Evolutionary conservation across 352 stramenopile genomes (phyloP).

Genomic region (Elongisporangium undulatum): DNA sequence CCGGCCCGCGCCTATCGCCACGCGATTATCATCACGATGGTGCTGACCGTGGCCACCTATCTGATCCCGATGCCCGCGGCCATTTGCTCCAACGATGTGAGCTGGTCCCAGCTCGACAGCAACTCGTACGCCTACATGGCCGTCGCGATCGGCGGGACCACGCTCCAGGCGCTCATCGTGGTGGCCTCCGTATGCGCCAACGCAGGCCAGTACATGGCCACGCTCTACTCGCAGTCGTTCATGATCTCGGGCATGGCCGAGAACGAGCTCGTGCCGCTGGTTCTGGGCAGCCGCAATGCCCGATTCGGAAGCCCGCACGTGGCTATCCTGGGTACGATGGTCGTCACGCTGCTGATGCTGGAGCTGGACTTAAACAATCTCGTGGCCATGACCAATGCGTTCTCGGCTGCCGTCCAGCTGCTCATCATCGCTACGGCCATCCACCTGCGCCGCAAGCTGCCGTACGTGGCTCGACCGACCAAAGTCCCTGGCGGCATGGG

Average conservation of each 20-base stretch:
- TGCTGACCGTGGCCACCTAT: not conserved
- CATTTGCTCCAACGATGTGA: slow-evolving; percentile 13
- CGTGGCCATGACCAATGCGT: slow-evolving; percentile 79
- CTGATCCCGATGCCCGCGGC: slow-evolving; percentile 4
- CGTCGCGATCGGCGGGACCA: slow-evolving; percentile 64
- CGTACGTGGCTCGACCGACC: slow-evolving; percentile 32
- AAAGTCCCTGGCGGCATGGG: slow-evolving; percentile 12
- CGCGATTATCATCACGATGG: slow-evolving; percentile 2
- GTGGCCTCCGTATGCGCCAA: slow-evolving; percentile 69
- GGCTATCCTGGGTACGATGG: slow-evolving; percentile 11
- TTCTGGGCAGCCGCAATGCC: slow-evolving; percentile 49
- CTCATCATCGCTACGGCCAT: slow-evolving; percentile 83
- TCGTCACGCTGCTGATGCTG: slow-evolving; percentile 12
- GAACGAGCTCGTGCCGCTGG: slow-evolving; percentile 61
- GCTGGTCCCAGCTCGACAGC: slow-evolving; percentile 64
- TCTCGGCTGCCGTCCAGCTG: slow-evolving; percentile 63
- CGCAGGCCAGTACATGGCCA: slow-evolving; percentile 82
- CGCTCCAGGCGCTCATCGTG: slow-evolving; percentile 76
- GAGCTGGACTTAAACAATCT: slow-evolving; percentile 37
- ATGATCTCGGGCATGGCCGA: slow-evolving; percentile 74
- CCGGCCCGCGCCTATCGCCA: slow-evolving; percentile 47
- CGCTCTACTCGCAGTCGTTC: slow-evolving; percentile 81
- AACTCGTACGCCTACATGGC: slow-evolving; percentile 69
- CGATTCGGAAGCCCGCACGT: slow-evolving; percentile 16
- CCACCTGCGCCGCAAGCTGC: slow-evolving; percentile 52